A percentile compares a stretch with the other conserved stretches of the same genome.
Evolutionary conservation across 2,329 filamentous ascomycete species (phyloP).

Genomic region (Sarocladiaceae sp.): DNA sequence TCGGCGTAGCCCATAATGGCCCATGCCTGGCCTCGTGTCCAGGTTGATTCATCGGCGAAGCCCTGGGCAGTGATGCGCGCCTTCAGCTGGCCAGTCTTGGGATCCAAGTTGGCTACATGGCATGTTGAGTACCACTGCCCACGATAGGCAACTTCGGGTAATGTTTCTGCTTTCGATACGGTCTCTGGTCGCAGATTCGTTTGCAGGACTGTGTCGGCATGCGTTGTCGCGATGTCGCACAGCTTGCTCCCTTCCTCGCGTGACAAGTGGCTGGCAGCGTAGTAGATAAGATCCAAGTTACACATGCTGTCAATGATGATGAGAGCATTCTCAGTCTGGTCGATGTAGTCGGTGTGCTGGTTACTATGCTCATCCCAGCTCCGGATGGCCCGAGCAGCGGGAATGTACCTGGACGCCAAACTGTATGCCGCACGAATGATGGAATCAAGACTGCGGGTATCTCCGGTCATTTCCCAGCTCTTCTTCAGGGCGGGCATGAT

Average conservation of each 20-base stretch:
- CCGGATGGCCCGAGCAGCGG: constrained; percentile 39
- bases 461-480: constrained; percentile 41
- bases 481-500: constrained; percentile 44
- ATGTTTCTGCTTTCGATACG: constrained; percentile 11
- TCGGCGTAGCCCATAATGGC: constrained; percentile 46
- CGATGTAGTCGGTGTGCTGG: constrained; percentile 25
- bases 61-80: constrained; percentile 45
- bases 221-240: constrained; percentile 25
- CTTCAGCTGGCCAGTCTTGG: constrained; percentile 36
- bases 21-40: constrained; percentile 50
- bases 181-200: constrained; percentile 36
- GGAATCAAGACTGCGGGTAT: constrained; percentile 30
- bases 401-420: constrained; percentile 37
- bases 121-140: constrained; percentile 31
- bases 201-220: constrained; percentile 35
- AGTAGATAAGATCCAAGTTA: constrained; percentile 33
- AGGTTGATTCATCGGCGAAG: constrained; percentile 40
- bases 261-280: constrained; percentile 28
- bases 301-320: constrained; percentile 40
- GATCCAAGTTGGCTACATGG: constrained; percentile 48
- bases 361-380: constrained; percentile 40
- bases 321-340: constrained; percentile 28
- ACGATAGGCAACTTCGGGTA: too few species aligned
- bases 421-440: constrained; percentile 40
- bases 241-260: constrained; percentile 21